These are phyloP conservation scores for Exutisphaerella laricina DNA, from an alignment of 2,329 filamentous ascomycete species.

Conservation along the genomic window DNA sequence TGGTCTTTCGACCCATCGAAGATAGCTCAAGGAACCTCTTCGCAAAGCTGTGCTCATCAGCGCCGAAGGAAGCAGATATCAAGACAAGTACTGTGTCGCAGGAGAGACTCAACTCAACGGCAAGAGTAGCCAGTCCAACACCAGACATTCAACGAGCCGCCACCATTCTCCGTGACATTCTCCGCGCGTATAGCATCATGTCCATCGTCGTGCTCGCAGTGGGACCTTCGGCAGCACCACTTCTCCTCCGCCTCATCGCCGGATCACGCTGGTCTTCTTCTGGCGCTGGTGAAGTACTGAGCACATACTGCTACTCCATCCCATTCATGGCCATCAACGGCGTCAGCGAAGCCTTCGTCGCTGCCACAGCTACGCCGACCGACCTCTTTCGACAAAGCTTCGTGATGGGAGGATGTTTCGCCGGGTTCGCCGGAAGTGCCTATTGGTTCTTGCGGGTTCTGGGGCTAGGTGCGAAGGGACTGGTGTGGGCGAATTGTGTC, in stretches of 20 bases:
- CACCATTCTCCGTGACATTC: conserved; percentile 55
- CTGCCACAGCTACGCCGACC: conserved; percentile 69
- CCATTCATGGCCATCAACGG: conserved; percentile 90
- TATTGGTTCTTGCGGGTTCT: conserved; percentile 68
- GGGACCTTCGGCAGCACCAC: conserved; percentile 68
- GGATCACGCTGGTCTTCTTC: conserved; percentile 69
- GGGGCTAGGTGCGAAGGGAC: conserved; percentile 66
- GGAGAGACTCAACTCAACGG: conserved; percentile 4
- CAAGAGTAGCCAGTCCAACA: conserved; percentile 6
- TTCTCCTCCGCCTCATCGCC: conserved; percentile 68
- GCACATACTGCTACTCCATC: conserved; percentile 85
- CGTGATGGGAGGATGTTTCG: conserved; percentile 80
- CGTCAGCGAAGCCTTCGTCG: conserved; percentile 85
- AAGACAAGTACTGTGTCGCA: conserved; percentile 28
- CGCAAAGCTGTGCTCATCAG: conserved; percentile 63
- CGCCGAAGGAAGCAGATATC: conserved; percentile 32
- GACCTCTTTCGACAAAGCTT: conserved; percentile 72
- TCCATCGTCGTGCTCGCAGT: conserved; percentile 63
- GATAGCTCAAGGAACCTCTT: conserved; percentile 90
- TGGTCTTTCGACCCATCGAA: conserved; percentile 92
- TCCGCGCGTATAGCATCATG: conserved; percentile 69
- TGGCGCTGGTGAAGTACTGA: conserved; percentile 67
- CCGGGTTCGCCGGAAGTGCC: conserved; percentile 66
- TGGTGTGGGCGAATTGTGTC: conserved; percentile 80
- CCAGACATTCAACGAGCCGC: conserved; percentile 36